These are phyloP conservation scores for Ramalina peruviana DNA, from an alignment of 495 filamentous ascomycete species.

Conservation along the genomic window DNA sequence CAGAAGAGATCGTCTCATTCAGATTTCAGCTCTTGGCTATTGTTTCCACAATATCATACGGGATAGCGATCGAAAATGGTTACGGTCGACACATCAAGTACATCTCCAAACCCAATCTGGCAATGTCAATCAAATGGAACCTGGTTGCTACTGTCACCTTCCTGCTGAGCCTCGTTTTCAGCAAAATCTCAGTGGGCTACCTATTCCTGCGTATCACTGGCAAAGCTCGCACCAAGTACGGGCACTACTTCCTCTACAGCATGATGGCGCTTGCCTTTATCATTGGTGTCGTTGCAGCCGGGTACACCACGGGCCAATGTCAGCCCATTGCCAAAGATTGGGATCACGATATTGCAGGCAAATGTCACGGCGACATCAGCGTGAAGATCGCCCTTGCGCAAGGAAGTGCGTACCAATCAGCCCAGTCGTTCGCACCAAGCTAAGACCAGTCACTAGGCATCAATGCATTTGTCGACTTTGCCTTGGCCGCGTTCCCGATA, in stretches of 20 bases:
- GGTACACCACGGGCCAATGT: conserved; percentile 1
- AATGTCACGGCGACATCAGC: background rate
- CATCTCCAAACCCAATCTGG: background rate
- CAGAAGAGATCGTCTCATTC: background rate
- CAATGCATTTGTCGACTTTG: conserved; percentile 5
- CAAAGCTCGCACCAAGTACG: background rate
- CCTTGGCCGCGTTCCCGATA: conserved; percentile 6
- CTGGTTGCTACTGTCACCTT: background rate
- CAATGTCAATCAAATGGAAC: conserved; percentile 1
- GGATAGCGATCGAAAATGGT: conserved; percentile 1
- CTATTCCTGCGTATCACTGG: conserved; percentile 3
- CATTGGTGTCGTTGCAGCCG: background rate
- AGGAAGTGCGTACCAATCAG: background rate
- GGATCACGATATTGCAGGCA: conserved; percentile 1
- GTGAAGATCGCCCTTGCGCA: background rate
- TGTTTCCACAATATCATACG: background rate
- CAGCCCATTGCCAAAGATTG: conserved; percentile 1
- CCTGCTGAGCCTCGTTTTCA: conserved; percentile 2
- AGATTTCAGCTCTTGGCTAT: background rate
- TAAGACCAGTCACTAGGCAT: background rate
- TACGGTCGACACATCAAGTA: conserved; percentile 7
- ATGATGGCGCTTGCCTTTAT: conserved; percentile 4
- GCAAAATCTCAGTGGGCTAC: conserved; percentile 7
- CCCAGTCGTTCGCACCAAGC: background rate
- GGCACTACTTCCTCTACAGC: background rate